A percentile compares a stretch with the other conserved stretches of the same genome.
Conservation (phyloP, 345 rosid species). For the Pseudoturritis turrita region DNA sequence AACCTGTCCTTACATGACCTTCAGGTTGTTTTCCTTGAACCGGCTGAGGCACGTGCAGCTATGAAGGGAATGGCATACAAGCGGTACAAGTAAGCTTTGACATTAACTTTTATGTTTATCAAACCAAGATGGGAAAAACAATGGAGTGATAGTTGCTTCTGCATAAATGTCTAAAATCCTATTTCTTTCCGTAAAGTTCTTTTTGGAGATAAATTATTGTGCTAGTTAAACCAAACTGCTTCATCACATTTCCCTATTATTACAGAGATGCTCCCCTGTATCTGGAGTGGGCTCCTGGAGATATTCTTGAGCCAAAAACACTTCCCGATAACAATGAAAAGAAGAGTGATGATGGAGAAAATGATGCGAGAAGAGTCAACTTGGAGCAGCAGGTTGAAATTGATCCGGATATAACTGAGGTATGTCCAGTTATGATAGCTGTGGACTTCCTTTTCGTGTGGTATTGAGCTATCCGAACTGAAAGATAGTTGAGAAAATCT, state of each 20-base stretch:
- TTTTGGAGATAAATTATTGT: not conserved
- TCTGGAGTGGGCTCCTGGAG: constrained; percentile 90
- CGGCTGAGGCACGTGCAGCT: constrained; percentile 88
- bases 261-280: constrained; percentile 86
- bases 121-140: not conserved
- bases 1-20: constrained; percentile 8
- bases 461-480: not conserved
- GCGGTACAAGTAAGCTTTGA: constrained; percentile 71
- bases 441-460: not conserved
- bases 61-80: constrained; percentile 80
- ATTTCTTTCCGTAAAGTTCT: not conserved
- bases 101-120: not conserved
- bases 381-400: constrained; percentile 64
- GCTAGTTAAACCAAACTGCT: not conserved
- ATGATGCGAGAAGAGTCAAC: constrained; percentile 54
- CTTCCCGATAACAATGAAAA: constrained; percentile 35
- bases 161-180: not conserved
- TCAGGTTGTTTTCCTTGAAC: constrained; percentile 89
- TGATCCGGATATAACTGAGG: constrained; percentile 88
- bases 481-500: not conserved
- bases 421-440: constrained; percentile 21
- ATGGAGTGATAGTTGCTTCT: not conserved
- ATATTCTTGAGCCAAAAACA: constrained; percentile 51
- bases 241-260: constrained; percentile 13
- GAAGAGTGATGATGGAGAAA: constrained; percentile 46